A percentile compares a stretch with the other conserved stretches of the same genome.
phyloP scores from a whole-genome alignment of 2,329 filamentous ascomycete genomes.

The Didymella exigua region DNA sequence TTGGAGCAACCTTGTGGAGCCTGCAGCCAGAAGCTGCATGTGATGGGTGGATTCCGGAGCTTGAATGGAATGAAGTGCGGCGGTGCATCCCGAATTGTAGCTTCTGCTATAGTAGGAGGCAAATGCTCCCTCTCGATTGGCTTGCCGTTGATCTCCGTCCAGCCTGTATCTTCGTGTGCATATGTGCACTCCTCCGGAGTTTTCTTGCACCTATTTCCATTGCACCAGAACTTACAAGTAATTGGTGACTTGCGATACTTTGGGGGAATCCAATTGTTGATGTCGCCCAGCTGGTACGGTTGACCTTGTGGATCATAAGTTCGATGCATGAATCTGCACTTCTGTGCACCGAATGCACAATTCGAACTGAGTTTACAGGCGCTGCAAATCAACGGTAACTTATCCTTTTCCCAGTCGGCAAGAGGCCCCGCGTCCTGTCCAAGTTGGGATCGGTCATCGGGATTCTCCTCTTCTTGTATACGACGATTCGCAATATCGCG shows the following conservation, averaged over 20 bases:
- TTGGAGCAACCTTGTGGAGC: slow-evolving; percentile 16
- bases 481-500: slow-evolving; percentile 28
- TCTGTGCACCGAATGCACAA: slow-evolving; percentile 24
- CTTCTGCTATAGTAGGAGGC: background rate
- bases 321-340: slow-evolving; percentile 39
- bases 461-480: slow-evolving; percentile 15
- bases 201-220: slow-evolving; percentile 22
- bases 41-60: slow-evolving; percentile 21
- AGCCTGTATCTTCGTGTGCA: slow-evolving; percentile 42
- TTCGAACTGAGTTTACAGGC: slow-evolving; percentile 33
- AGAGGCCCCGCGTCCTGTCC: slow-evolving; percentile 9
- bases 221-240: slow-evolving; percentile 39
- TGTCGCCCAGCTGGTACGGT: slow-evolving; percentile 21
- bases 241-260: slow-evolving; percentile 37
- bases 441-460: slow-evolving; percentile 5
- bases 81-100: background rate
- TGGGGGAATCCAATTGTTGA: slow-evolving; percentile 25
- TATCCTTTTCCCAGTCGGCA: slow-evolving; percentile 30
- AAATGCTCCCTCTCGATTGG: background rate
- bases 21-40: slow-evolving; percentile 31
- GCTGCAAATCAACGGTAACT: slow-evolving; percentile 39
- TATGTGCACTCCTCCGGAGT: slow-evolving; percentile 30
- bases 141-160: background rate
- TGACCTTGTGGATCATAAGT: slow-evolving; percentile 26
- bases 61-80: slow-evolving; percentile 7